Evolutionary conservation across 345 rosid species (phyloP), one percentile per base, ranked within the genome.

Genomic region (sweet orange (Citrus sinensis)): DNA sequence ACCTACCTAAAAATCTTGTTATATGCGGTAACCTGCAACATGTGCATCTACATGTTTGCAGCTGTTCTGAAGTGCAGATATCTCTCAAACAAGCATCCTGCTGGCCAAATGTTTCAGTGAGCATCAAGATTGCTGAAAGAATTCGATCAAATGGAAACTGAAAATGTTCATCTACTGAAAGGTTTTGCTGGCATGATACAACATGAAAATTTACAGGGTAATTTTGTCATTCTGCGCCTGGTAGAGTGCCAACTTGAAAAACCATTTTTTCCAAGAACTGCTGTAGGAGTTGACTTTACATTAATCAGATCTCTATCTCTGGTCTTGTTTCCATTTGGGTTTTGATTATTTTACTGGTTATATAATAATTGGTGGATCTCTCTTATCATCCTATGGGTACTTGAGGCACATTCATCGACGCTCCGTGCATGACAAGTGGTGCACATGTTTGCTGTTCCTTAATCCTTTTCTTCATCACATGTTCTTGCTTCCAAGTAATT

Each of bases 201-300:
- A 62, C 7, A 62, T 27, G 66, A 10, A 25, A 62, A 1, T 62
- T 5, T 14, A 11, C 4, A 51, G 84, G 84, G 32, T 24, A 82
- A 74, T 37, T 54, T 67, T 68, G 81, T 78, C 74, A 29, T 73
- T 78, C n/a, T 6, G 39, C 5, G 25, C 25, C 63, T 13, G 1
- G 39, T 72, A 27, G 78, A 73, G 78, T 67, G 71, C 70, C 59
- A 25, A 27, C 8, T 60, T 65, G 76, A 66, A 81, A 25, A 27
- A 59, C 35, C 16, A 29, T 30, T 54, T 54, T 73, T 17, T 77
- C 14, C 25, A 73, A 46, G 39, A 14, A n/a, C 51, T 59, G 10
- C 54, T 74, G 67, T 60, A 11, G 76, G 60, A 10, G 79, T 82
- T 82, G 81, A 82, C 84, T 69, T 78, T 61, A 4, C n/a, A 35